These are phyloP conservation scores for Botryococcus braunii DNA, from an alignment of 163 green algal species.

Conservation along the genomic window DNA sequence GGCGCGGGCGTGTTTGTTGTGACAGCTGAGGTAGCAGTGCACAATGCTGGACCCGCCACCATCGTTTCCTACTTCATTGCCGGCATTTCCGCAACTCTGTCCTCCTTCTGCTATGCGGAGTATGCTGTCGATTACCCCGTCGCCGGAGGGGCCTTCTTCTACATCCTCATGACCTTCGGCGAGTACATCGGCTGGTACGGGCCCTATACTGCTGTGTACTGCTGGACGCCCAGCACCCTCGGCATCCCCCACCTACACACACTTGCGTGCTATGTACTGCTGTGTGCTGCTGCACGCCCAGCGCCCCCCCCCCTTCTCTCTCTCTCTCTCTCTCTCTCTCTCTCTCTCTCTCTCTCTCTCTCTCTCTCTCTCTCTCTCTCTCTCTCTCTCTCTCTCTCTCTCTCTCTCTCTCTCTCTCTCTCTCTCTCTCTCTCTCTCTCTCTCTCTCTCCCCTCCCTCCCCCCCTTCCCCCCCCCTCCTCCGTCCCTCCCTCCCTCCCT, in stretches of 20 bases:
- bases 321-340: no score
- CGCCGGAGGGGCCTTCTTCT: constrained; percentile 70
- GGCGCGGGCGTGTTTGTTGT: constrained; percentile 14
- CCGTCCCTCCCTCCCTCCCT: no score
- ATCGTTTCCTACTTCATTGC: constrained; percentile 59
- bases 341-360: no score
- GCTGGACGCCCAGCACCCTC: no score
- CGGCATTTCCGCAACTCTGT: constrained; percentile 53
- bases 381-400: no score
- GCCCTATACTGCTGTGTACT: no score
- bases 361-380: no score
- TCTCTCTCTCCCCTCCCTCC: no score
- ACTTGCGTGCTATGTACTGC: constrained; percentile 6
- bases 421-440: no score
- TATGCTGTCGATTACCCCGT: constrained; percentile 60
- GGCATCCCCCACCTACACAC: neutral
- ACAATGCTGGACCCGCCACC: constrained; percentile 34
- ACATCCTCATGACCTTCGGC: constrained; percentile 58
- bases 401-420: no score
- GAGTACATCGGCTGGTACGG: constrained; percentile 63
- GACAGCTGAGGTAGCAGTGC: constrained; percentile 3
- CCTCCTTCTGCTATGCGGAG: constrained; percentile 67
- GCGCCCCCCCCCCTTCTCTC: neutral
- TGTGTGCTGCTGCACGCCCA: neutral
- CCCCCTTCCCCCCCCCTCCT: no score